Evolutionary conservation across 225 moss, liverwort and hornwort genomes (phyloP), one percentile per base, ranked within the genome.

Genomic region (Antitrichia curtipendula): DNA sequence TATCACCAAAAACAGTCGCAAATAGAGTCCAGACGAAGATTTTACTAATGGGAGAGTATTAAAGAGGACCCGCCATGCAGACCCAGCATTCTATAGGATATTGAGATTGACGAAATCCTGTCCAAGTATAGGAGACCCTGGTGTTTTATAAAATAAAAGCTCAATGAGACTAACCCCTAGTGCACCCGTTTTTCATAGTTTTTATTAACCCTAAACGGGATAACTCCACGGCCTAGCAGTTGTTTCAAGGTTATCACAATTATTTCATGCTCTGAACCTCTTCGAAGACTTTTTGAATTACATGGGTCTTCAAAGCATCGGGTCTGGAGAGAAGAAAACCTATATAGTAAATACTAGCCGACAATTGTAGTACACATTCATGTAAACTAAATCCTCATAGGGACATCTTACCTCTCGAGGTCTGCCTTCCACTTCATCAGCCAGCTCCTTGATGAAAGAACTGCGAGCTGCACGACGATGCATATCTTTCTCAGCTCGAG

Each of bases 341-440:
- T 43, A 10, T 10, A 10, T 15, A 40, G 31, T 31, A 31, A 21
- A 41, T 22, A 73, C 34, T 25, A 20, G 40, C 40, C 22, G 18
- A 75, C 19, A 38, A 76, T 15, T 49, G 6, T 47, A n/a, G 78
- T 65, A 61, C 74, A 66, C 36, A 71, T 56, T 47, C 40, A 64
- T 61, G 62, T 62, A 68, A 83, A 82, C 64, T 29, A 82, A 62
- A 52, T 53, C 40, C 75, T 41, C 63, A 63, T 27, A 86, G 38
- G 76, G 52, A 81, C 18, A 88, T 75, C 88, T 86, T 68, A 94
- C 93, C 91, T 96, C 96, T 92, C 93, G 92, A 87, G 98, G 98
- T 88, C 92, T 95, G 84, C 98, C 98, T 88, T 97, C 98, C 88
- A 97, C 82, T 91, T 99, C 97, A 91, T 96, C 93, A 62, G 96